phyloP scores from a whole-genome alignment of 202 grass and related monocot genomes.

The Hordeum pubiflorum region DNA sequence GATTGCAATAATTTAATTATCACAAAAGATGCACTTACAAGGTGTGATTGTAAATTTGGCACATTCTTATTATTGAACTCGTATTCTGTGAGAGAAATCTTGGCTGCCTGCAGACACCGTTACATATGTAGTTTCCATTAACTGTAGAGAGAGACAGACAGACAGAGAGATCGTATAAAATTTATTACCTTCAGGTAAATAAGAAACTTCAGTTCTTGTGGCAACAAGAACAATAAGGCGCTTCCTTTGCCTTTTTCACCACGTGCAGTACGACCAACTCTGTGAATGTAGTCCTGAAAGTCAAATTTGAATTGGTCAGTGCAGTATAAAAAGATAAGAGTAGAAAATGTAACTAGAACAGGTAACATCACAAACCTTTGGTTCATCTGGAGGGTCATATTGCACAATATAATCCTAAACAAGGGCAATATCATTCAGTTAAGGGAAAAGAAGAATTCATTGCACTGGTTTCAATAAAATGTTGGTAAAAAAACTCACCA shows the following conservation, averaged over 20 bases:
- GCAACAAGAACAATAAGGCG: conserved; percentile 80
- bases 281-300: conserved; percentile 93
- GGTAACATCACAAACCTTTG: conserved; percentile 54
- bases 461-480: background rate
- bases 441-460: background rate
- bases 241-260: conserved; percentile 84
- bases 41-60: conserved; percentile 75
- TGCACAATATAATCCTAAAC: conserved; percentile 93
- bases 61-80: conserved; percentile 69
- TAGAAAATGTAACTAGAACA: background rate
- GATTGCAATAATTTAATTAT: background rate
- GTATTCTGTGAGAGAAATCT: conserved; percentile 71
- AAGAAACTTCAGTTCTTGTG: conserved; percentile 81
- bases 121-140: conserved; percentile 17
- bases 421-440: background rate
- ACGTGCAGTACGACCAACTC: conserved; percentile 86
- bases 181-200: conserved; percentile 64
- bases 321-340: background rate
- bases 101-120: conserved; percentile 56
- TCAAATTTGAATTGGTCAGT: conserved; percentile 20
- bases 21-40: conserved; percentile 39
- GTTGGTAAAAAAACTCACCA: conserved; percentile 47
- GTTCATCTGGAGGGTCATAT: conserved; percentile 97
- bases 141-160: background rate
- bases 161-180: background rate